Conservation (phyloP, 495 filamentous ascomycete species). For the Neurospora pannonica region DNA sequence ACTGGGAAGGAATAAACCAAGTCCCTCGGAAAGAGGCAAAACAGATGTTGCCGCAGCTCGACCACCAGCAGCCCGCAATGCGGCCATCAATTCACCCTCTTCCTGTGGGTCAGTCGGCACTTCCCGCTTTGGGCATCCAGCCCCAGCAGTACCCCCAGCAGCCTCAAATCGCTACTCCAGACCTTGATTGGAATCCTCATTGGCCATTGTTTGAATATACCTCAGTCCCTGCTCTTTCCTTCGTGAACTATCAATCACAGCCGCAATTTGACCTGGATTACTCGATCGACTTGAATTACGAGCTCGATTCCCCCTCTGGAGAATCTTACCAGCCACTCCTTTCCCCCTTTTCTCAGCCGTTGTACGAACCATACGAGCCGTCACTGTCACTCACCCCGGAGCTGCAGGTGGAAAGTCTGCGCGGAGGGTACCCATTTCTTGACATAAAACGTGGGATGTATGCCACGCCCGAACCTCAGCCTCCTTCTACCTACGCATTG, state of each 20-base stretch:
- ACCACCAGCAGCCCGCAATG: background rate
- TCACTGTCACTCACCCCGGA: background rate
- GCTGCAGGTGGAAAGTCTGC: background rate
- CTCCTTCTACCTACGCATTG: background rate
- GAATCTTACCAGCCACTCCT: background rate
- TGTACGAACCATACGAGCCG: background rate
- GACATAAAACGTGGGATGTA: background rate
- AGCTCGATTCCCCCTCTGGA: too few species aligned
- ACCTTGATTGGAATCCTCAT: too few species aligned
- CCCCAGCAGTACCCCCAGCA: too few species aligned
- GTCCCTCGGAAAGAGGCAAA: background rate
- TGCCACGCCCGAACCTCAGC: background rate
- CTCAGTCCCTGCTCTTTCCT: too few species aligned
- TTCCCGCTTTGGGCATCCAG: too few species aligned
- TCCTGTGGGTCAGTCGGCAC: background rate
- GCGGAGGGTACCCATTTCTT: background rate
- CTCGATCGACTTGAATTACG: too few species aligned
- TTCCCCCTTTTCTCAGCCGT: background rate
- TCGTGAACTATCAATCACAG: too few species aligned
- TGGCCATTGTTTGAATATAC: too few species aligned
- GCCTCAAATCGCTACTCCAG: too few species aligned
- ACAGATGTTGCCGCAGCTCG: background rate
- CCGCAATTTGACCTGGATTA: too few species aligned
- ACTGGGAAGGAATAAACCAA: background rate
- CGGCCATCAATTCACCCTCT: background rate